Evolutionary conservation across 129 eudicot genomes (phyloP).

Genomic region (Sambucus nigra): DNA sequence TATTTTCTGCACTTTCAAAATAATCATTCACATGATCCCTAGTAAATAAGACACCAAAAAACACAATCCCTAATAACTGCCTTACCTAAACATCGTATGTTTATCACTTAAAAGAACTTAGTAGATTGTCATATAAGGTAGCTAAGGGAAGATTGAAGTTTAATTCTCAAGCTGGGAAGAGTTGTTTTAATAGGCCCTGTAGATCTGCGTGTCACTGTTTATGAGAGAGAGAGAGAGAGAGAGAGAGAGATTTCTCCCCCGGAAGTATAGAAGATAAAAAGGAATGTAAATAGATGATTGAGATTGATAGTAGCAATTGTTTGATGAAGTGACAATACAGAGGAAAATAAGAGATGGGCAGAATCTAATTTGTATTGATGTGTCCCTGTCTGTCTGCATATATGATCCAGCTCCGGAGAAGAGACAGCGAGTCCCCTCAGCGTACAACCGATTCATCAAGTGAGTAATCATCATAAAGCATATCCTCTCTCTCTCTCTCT

Average conservation of each 20-base stretch:
- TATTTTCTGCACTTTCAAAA: no score
- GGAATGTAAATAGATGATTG: not conserved
- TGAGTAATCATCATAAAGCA: constrained; percentile 23
- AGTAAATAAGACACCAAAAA: no score
- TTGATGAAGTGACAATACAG: not conserved
- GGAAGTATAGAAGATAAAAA: not conserved
- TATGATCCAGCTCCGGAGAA: constrained; percentile 62
- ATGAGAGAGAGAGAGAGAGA: not conserved
- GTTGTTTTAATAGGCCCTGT: no score
- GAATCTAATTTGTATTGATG: not conserved
- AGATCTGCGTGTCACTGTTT: not conserved
- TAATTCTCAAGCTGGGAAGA: no score
- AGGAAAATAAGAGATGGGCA: not conserved
- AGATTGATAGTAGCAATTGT: not conserved
- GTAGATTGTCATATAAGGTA: not conserved
- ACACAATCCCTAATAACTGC: no score
- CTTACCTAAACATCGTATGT: not conserved
- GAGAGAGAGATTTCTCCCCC: not conserved
- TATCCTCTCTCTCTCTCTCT: not conserved
- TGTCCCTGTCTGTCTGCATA: constrained; percentile 3
- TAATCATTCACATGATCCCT: no score
- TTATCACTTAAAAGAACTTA: not conserved
- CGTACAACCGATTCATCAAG: constrained; percentile 88
- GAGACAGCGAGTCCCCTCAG: constrained; percentile 85
- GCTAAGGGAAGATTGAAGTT: not conserved